Percentiles rank a stretch among this genome's conserved stretches.
Conservation (phyloP, 306 rosid species). For the Cucumis hystrix region DNA sequence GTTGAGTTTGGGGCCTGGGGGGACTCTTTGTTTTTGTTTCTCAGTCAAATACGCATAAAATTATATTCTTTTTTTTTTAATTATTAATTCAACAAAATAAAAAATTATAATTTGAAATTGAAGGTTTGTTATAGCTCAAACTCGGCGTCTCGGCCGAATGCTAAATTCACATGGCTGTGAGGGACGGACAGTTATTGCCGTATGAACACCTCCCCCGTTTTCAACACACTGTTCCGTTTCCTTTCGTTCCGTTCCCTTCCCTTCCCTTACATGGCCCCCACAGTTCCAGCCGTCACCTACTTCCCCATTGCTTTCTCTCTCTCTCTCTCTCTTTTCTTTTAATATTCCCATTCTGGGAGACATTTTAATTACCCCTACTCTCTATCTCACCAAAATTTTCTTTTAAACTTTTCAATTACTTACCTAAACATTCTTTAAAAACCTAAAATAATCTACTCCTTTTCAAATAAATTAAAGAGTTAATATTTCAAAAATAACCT, state of each 20-base stretch:
- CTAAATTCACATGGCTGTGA: background rate
- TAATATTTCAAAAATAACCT: too few relatives aligned
- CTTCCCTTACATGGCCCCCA: background rate
- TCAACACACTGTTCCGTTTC: too few relatives aligned
- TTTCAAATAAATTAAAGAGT: too few relatives aligned
- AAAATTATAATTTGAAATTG: background rate
- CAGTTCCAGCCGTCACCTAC: background rate
- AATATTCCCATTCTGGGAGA: background rate
- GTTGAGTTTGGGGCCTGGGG: background rate
- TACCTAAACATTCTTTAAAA: too few relatives aligned
- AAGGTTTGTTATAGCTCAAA: background rate
- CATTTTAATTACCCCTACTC: background rate
- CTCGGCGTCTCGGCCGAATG: slow-evolving; percentile 13
- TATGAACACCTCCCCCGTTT: background rate
- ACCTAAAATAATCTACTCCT: too few relatives aligned
- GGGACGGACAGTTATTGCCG: background rate
- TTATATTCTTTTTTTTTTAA: background rate
- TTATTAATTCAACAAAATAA: background rate
- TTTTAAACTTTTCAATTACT: too few relatives aligned
- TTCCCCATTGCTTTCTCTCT: background rate
- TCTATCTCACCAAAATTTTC: too few relatives aligned
- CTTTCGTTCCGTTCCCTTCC: too few relatives aligned
- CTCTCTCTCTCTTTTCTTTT: background rate
- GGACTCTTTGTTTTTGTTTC: background rate
- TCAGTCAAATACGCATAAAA: background rate